Evolutionary conservation across 306 rosid species (phyloP), one percentile per base, ranked within the genome.

Genomic region (Begonia peltatifolia): DNA sequence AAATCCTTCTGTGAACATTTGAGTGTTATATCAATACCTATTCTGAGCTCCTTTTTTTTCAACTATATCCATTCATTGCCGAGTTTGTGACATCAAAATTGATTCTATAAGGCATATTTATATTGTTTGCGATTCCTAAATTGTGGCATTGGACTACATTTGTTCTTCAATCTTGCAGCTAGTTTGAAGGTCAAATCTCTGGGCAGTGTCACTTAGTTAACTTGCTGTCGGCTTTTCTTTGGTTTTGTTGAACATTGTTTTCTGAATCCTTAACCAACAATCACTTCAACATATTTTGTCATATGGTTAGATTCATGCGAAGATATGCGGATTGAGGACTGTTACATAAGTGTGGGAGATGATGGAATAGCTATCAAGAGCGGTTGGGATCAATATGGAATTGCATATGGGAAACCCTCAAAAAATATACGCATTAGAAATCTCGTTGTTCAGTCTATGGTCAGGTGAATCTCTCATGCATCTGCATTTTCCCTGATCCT

Each of bases 341-440:
- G 95, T 64, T 90, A 90, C 67, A 90, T 90, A 47, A 90, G 99
- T 22, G 94, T 81, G 59, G 99, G 99, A 54, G 99, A 90, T 61
- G 99, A 90, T 66, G 99, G 81, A 38, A 73, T 90, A 63, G 99
- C 99, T 9, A 86, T 90, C 57, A 90, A 90, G 63, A 90, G 95
- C 73, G 95, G 99, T 58, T 90, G 99, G 99, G 99, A 90, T 90
- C 99, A 90, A 68, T 90, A 83, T 64, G 99, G 99, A 58, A 86
- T 76, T 76, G 63, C 87, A 63, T 90, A 90, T 44, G 93, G 81
- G 63, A 81, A 65, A 14, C 95, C 99, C 60, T 90, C 99, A 9
- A 62, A 10, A 53, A 90, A 90, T 68, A 86, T 90, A 54, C 77
- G 76, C 67, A 86, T 90, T 50, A 80, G 95, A 53, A 90, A 90